A percentile compares a stretch with the other conserved stretches of the same genome.
phyloP scores from a whole-genome alignment of 1,284 basidiomycete genomes.

The Boletus hoseneyae region DNA sequence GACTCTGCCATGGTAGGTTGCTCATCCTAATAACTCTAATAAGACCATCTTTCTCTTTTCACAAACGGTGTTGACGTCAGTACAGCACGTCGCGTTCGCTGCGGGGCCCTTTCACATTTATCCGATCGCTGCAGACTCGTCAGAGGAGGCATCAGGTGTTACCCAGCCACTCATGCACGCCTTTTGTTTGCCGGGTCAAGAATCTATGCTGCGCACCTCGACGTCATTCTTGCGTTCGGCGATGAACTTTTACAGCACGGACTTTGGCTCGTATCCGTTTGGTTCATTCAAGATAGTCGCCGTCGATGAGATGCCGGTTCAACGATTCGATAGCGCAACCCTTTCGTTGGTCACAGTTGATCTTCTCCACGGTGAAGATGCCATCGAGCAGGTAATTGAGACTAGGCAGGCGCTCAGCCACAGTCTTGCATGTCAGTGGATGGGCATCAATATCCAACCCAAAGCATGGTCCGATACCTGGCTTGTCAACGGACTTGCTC shows the following conservation, averaged over 20 bases:
- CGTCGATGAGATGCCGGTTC: conserved; percentile 81
- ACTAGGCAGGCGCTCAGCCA: conserved; percentile 86
- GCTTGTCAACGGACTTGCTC: conserved; percentile 90
- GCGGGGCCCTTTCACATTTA: conserved; percentile 91
- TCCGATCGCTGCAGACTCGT: conserved; percentile 63
- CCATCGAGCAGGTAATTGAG: conserved; percentile 94
- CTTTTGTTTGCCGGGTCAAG: conserved; percentile 90
- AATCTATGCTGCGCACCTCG: conserved; percentile 64
- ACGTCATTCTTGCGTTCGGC: conserved; percentile 81
- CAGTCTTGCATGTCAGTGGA: conserved; percentile 93
- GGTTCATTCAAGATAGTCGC: conserved; percentile 96
- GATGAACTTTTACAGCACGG: conserved; percentile 89
- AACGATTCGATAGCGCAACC: conserved; percentile 83
- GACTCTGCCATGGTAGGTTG: conserved; percentile 52
- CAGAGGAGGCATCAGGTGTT: conserved; percentile 61
- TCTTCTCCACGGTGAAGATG: conserved; percentile 82
- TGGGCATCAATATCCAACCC: conserved; percentile 94
- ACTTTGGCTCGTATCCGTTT: conserved; percentile 97
- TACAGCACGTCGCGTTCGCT: conserved; percentile 94
- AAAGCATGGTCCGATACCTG: conserved; percentile 95
- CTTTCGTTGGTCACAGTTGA: conserved; percentile 82
- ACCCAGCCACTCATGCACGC: conserved; percentile 87
- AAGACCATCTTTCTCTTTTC: conserved; percentile 96
- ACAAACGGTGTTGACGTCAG: conserved; percentile 85
- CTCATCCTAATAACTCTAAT: conserved; percentile 90